Evolutionary conservation across 2,329 filamentous ascomycete species (phyloP), one percentile per base, ranked within the genome.

Genomic region (Penicillium palitans): DNA sequence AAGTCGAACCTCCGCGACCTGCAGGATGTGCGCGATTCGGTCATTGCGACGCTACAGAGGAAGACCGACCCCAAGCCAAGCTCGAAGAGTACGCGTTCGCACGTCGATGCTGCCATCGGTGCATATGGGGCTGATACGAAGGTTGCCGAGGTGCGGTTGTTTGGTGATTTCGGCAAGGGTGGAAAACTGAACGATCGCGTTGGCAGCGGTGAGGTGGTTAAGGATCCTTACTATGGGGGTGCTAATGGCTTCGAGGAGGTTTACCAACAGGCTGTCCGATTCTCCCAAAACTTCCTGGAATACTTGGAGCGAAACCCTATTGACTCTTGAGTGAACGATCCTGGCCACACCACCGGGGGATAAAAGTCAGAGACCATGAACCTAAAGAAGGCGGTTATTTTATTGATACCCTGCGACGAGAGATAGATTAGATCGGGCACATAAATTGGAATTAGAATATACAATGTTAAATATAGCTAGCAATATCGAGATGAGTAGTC

Each of bases 201-300:
- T 13, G 75, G 74, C 9, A 73, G 71, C 66, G 81, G 83, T 21
- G 90, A 96, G 78, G 83, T 90, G 48, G 87, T 97, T 9, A 80
- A 84, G 58, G 95, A 98, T 74, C 95, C 95, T 15, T 99, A 98
- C 78, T 98, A 98, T 74, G 92, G 91, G n/a, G 91, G 86, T 13
- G 78, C 81, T 4, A 84, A 90, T 66, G 92, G 91, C 2, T 98
- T 98, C 71, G 85, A 89, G 68, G 85, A 83, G 70, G 91, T 92
- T n/a, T 98, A 90, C 76, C 86, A 93, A 77, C 93, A 97, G 80
- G 88, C 89, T 62, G 79, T 82, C 59, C 81, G 89, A 61, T 96
- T 96, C 72, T 88, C 90, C 2, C 83, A 81, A 71, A 91, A 89
- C 55, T 92, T 97, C 68, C 67, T 96, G 63, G 81, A 87, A 46